Base-by-base conservation (phyloP, 345 rosid genomes). In the Citrus unshiu region DNA sequence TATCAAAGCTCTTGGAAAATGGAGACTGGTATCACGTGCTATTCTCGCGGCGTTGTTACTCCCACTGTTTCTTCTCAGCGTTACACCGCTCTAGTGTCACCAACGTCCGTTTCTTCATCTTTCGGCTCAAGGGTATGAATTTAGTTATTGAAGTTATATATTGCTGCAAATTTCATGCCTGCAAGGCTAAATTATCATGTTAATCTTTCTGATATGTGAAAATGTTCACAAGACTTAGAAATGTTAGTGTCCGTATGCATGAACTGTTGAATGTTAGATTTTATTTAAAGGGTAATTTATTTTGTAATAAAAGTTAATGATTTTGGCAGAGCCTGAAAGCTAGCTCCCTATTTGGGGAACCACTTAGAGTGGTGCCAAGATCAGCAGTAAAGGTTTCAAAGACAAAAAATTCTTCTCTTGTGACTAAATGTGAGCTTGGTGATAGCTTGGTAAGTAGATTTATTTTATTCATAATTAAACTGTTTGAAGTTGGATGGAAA, bases 341-440 rank as follows among this genome's bases (percentile, higher is more conserved):
- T 12, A 87, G 89, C 76, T 87, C 93, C 0, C 80, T 96, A 24
- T 89, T 91, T 5, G 98, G 99, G 22, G 99, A 96, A 76, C 83
- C 97, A 16, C 85, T 93, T 40, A 61, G 89, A 71, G 54, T 86
- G 78, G 84, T 80, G 69, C 92, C 97, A 66, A 84, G 82, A 80
- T 86, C 89, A 65, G 85, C 91, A 51, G 57, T 83, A 49, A 90
- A 83, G 84, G 75, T 86, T 68, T 82, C 89, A 6, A 93, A 87
- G 83, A 54, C 85, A 5, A 93, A 86, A 88, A 89, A 21, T 81
- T 73, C 88, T 79, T 80, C 95, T 39, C 69, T 71, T 69, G 84
- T 88, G 63, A 91, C 92, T 80, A 90, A 84, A 90, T 89, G 97
- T 84, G 99, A 91, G 89, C 86, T 96, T 79, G 99, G 99, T 32